Percentiles rank a stretch among this genome's conserved stretches.
These are phyloP conservation scores for Fusarium mexicanum DNA, from an alignment of 2,329 filamentous ascomycete species.

Conservation along the genomic window DNA sequence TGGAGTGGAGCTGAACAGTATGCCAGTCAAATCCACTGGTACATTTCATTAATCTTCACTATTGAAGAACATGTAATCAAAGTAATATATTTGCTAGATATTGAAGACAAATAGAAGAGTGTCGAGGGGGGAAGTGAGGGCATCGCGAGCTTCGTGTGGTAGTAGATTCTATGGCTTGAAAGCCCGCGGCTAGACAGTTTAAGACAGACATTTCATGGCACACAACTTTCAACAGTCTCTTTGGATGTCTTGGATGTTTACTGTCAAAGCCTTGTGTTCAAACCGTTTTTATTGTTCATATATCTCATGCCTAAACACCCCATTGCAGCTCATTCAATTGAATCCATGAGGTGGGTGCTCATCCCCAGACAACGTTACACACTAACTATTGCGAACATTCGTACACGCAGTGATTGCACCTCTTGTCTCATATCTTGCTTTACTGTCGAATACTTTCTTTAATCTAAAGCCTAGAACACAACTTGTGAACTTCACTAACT, in stretches of 20 bases:
- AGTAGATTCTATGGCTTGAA: neutral
- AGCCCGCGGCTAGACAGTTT: neutral
- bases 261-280: no score
- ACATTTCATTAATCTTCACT: accelerated
- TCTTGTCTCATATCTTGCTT: neutral
- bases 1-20: neutral
- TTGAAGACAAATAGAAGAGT: neutral
- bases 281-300: neutral
- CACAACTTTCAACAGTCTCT: neutral
- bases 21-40: neutral
- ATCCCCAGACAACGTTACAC: neutral
- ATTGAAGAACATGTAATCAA: neutral
- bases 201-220: neutral
- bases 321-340: neutral
- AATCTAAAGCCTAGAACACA: neutral
- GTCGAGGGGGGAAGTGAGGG: neutral
- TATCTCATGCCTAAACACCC: neutral
- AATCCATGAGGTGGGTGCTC: no score
- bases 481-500: neutral
- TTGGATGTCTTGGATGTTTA: neutral
- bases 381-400: neutral
- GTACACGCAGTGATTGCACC: neutral
- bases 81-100: accelerated
- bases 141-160: neutral
- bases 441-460: neutral